phyloP scores from a whole-genome alignment of 306 rosid species.

The Dalbergia cochinchinensis region DNA sequence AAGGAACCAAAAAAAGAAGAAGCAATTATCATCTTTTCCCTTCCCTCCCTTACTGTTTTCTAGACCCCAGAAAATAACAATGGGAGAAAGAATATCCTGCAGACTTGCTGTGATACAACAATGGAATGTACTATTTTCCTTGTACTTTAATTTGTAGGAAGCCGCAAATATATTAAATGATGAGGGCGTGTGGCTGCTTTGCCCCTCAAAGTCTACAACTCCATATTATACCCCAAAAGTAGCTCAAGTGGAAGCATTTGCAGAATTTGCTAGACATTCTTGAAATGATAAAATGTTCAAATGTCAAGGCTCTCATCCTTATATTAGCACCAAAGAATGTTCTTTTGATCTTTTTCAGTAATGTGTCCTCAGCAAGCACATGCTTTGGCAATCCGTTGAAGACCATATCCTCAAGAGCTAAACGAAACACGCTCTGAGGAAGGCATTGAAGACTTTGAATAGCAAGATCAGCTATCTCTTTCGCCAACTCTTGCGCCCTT shows the following conservation, averaged over 20 bases:
- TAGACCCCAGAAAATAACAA: constrained; percentile 32
- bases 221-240: constrained; percentile 38
- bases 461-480: constrained; percentile 88
- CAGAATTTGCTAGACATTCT: constrained; percentile 37
- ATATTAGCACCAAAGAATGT: constrained; percentile 43
- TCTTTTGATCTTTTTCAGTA: constrained; percentile 36
- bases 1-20: constrained; percentile 2
- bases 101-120: constrained; percentile 46
- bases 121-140: constrained; percentile 41
- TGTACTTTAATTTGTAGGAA: constrained; percentile 24
- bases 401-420: constrained; percentile 93
- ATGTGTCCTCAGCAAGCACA: constrained; percentile 34
- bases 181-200: constrained; percentile 30
- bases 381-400: constrained; percentile 71
- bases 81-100: constrained; percentile 49
- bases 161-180: constrained; percentile 48
- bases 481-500: constrained; percentile 81
- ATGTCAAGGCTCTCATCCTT: constrained; percentile 36
- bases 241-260: constrained; percentile 14
- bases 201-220: constrained; percentile 43
- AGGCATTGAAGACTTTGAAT: constrained; percentile 84
- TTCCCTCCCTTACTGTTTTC: constrained; percentile 25
- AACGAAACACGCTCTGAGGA: constrained; percentile 67
- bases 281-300: constrained; percentile 35
- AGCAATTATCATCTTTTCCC: neutral